Percentiles rank a stretch among this genome's conserved stretches.
Conservation (phyloP, 257 asterid species). For the Scutellaria galericulata region DNA sequence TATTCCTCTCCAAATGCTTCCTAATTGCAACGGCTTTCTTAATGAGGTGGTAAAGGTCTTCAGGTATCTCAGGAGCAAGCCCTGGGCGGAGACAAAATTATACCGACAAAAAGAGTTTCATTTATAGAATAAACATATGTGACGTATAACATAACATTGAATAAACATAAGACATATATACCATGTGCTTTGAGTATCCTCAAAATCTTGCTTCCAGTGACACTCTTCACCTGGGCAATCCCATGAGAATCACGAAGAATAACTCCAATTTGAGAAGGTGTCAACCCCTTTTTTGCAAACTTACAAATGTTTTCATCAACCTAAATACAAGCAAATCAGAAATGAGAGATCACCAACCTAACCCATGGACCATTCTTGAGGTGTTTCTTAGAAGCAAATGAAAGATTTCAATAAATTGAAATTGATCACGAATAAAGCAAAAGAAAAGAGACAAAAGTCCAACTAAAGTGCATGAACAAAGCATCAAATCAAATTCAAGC, state of each 20-base stretch:
- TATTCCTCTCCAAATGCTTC: slow-evolving; percentile 60
- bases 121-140: neutral
- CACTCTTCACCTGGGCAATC: slow-evolving; percentile 59
- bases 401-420: neutral
- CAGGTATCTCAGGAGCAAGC: slow-evolving; percentile 59
- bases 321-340: slow-evolving; percentile 31
- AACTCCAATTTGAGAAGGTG: slow-evolving; percentile 57
- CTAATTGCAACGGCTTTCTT: slow-evolving; percentile 61
- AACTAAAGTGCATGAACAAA: neutral
- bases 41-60: slow-evolving; percentile 54
- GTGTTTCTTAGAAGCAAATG: neutral
- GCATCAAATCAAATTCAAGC: neutral
- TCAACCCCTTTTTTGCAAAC: slow-evolving; percentile 54
- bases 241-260: slow-evolving; percentile 63
- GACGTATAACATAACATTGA: neutral
- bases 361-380: neutral
- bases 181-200: slow-evolving; percentile 57
- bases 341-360: neutral
- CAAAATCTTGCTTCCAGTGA: slow-evolving; percentile 55
- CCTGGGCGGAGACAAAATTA: slow-evolving; percentile 35
- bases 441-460: neutral
- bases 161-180: slow-evolving; percentile 17
- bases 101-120: slow-evolving; percentile 2
- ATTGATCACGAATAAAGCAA: neutral
- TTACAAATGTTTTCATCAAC: slow-evolving; percentile 52